Percentiles rank a stretch among this genome's conserved stretches.
Conservation (phyloP, 176 grass and related monocot species). For the Rhynchospora breviuscula region DNA sequence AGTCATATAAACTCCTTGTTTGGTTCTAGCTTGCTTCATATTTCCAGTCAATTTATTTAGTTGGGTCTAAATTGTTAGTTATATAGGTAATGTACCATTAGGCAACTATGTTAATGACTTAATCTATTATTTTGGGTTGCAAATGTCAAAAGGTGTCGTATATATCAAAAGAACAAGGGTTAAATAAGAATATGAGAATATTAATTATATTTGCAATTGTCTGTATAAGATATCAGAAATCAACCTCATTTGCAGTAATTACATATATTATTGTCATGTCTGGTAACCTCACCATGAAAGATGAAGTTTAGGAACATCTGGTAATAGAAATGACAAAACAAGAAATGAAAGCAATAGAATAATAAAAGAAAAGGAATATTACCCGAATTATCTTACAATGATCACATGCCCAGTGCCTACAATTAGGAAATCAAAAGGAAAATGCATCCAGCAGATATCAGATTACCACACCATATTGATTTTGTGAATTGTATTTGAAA, state of each 20-base stretch:
- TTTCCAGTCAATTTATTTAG: not conserved
- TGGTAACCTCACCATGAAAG: not conserved
- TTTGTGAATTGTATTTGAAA: not conserved
- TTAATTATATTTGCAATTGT: not conserved
- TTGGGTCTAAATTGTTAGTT: not conserved
- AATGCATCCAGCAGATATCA: not conserved
- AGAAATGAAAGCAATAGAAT: not conserved
- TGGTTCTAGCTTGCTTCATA: not conserved
- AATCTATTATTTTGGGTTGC: not conserved
- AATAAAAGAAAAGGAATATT: conserved; percentile 14
- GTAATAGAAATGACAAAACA: not conserved
- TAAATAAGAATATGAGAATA: not conserved
- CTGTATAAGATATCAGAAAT: not conserved
- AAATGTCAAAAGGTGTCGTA: not conserved
- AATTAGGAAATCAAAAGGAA: conserved; percentile 12
- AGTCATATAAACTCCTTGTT: not conserved
- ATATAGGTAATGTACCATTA: not conserved
- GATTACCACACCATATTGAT: not conserved
- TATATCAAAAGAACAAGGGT: not conserved
- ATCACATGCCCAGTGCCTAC: conserved; percentile 21
- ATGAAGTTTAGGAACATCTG: not conserved
- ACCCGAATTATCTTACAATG: conserved; percentile 31
- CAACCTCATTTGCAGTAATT: not conserved
- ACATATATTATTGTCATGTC: not conserved
- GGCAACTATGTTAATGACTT: not conserved